These are phyloP conservation scores for Cryphonectria naterciae DNA, from an alignment of 2,329 filamentous ascomycete genomes.

Conservation along the genomic window DNA sequence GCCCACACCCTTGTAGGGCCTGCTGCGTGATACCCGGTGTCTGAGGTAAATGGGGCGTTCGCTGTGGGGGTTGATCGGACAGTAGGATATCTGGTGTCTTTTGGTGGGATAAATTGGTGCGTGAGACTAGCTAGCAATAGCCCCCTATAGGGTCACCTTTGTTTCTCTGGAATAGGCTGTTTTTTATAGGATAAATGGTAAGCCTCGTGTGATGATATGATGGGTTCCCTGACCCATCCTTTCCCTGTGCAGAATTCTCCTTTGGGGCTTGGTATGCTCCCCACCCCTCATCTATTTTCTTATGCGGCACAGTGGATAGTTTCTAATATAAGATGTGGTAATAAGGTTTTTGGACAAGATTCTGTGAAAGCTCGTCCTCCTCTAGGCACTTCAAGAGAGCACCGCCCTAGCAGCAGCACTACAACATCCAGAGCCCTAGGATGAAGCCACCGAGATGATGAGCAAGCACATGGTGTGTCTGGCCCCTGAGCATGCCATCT, in stretches of 20 bases:
- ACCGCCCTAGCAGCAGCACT: neutral
- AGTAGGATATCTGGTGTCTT: neutral
- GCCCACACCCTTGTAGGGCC: neutral
- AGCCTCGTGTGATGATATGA: neutral
- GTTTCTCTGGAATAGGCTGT: neutral
- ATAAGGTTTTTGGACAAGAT: neutral
- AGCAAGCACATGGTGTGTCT: neutral
- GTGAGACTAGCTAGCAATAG: neutral
- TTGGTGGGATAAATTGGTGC: constrained; percentile 1
- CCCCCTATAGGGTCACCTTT: neutral
- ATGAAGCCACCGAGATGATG: neutral
- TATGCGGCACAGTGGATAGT: too few relatives aligned
- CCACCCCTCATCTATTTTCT: neutral
- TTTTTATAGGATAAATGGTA: constrained; percentile 1
- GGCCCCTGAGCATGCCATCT: neutral
- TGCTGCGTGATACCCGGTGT: neutral
- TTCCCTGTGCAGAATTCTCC: neutral
- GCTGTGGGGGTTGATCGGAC: neutral
- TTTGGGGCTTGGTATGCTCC: neutral
- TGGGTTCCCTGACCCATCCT: neutral
- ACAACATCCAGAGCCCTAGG: neutral
- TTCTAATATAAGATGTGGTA: neutral
- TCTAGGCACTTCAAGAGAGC: too few relatives aligned
- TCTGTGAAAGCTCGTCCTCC: neutral
- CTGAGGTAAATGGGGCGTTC: neutral